phyloP scores from a whole-genome alignment of 306 rosid genomes.

The Oemleria cerasiformis region DNA sequence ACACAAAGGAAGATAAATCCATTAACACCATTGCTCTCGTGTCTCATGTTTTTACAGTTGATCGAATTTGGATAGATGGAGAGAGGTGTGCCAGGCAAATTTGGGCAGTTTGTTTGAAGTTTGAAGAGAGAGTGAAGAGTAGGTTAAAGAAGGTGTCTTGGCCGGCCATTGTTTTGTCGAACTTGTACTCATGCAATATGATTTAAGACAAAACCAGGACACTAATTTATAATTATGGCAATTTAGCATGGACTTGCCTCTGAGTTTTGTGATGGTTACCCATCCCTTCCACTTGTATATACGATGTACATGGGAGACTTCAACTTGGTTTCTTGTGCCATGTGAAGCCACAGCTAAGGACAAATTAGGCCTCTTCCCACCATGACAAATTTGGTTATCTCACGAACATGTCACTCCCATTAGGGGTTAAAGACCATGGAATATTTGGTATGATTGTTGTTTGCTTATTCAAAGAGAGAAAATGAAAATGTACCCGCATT shows the following conservation, averaged over 20 bases:
- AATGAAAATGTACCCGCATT: neutral
- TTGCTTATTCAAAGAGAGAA: neutral
- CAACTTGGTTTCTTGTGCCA: constrained; percentile 38
- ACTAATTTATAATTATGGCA: constrained; percentile 29
- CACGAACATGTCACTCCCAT: constrained; percentile 4
- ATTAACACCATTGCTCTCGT: neutral
- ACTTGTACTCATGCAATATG: constrained; percentile 44
- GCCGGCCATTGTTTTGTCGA: constrained; percentile 91
- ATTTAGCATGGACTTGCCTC: constrained; percentile 29
- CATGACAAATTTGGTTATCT: constrained; percentile 23
- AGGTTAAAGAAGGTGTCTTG: constrained; percentile 76
- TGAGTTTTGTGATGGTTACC: constrained; percentile 39
- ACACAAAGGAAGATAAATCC: no score
- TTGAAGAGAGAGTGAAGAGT: constrained; percentile 34
- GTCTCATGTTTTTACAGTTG: neutral
- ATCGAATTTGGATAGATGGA: neutral
- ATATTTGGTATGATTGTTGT: constrained; percentile 2
- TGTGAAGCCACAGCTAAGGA: constrained; percentile 35
- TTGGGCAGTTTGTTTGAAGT: constrained; percentile 3
- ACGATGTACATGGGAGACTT: constrained; percentile 26
- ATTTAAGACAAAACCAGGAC: constrained; percentile 36
- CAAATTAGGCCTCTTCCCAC: constrained; percentile 34
- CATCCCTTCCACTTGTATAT: constrained; percentile 27
- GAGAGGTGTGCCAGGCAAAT: neutral
- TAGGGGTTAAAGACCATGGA: constrained; percentile 8